These are phyloP conservation scores for Eustoma russellianum DNA, from an alignment of 257 asterid species.

Conservation along the genomic window DNA sequence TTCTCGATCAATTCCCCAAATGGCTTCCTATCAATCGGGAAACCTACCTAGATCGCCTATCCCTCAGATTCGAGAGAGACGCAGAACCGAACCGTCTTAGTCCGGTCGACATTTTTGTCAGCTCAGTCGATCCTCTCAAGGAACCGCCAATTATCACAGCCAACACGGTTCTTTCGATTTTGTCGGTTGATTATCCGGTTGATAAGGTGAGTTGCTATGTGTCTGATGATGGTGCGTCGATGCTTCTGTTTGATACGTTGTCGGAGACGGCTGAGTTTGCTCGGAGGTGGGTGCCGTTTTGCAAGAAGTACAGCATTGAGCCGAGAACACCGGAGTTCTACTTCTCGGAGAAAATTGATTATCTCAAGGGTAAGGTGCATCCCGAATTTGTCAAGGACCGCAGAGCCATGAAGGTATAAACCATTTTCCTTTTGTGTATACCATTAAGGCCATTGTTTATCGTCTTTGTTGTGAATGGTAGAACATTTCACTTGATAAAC, in stretches of 20 bases:
- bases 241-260: slow-evolving; percentile 68
- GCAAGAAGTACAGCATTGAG: slow-evolving; percentile 62
- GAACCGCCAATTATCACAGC: slow-evolving; percentile 87
- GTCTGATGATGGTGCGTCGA: slow-evolving; percentile 88
- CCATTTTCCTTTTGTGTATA: too few relatives aligned
- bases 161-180: slow-evolving; percentile 66
- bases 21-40: slow-evolving; percentile 76
- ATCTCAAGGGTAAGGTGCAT: slow-evolving; percentile 70
- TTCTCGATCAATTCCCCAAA: slow-evolving; percentile 84
- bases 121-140: slow-evolving; percentile 73
- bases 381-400: slow-evolving; percentile 82
- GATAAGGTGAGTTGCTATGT: slow-evolving; percentile 77
- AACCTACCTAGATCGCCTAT: slow-evolving; percentile 71
- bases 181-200: slow-evolving; percentile 72
- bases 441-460: too few relatives aligned
- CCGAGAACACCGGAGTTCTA: slow-evolving; percentile 82
- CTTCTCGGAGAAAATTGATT: slow-evolving; percentile 73
- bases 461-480: too few relatives aligned
- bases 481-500: too few relatives aligned
- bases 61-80: slow-evolving; percentile 65
- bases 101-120: slow-evolving; percentile 63
- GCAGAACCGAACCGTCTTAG: slow-evolving; percentile 44
- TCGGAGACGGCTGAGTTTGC: slow-evolving; percentile 76
- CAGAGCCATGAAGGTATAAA: slow-evolving; percentile 72
- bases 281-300: slow-evolving; percentile 86